Evolutionary conservation across 1,139 yeast genomes (phyloP).

Genomic region (Chernovozyma aurita): DNA sequence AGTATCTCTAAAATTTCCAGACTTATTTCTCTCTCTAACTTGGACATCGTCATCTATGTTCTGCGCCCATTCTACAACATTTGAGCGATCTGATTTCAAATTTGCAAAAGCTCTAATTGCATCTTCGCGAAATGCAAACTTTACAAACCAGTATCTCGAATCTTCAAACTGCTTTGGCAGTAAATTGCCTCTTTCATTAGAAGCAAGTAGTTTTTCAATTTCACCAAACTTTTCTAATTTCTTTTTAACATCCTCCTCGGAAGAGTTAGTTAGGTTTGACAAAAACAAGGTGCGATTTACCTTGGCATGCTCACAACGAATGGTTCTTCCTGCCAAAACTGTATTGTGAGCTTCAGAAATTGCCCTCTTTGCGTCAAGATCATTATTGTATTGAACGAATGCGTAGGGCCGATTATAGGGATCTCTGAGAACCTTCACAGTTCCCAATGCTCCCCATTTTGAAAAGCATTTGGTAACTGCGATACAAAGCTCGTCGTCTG

Average conservation of each 20-base stretch:
- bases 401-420: slow-evolving; percentile 86
- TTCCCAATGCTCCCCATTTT: slow-evolving; percentile 63
- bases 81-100: slow-evolving; percentile 47
- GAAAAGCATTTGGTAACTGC: slow-evolving; percentile 64
- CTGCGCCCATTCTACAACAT: slow-evolving; percentile 80
- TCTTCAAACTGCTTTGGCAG: slow-evolving; percentile 5
- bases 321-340: slow-evolving; percentile 63
- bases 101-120: slow-evolving; percentile 84
- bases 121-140: slow-evolving; percentile 82
- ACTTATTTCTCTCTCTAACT: background rate
- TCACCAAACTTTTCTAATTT: slow-evolving; percentile 60
- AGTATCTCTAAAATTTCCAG: background rate
- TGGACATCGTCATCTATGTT: slow-evolving; percentile 45
- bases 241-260: slow-evolving; percentile 29
- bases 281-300: slow-evolving; percentile 81
- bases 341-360: slow-evolving; percentile 67
- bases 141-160: slow-evolving; percentile 66
- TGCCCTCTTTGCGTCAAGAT: slow-evolving; percentile 67
- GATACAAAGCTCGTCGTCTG: slow-evolving; percentile 66
- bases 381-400: slow-evolving; percentile 79
- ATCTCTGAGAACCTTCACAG: slow-evolving; percentile 86
- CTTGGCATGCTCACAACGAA: slow-evolving; percentile 87
- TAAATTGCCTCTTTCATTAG: slow-evolving; percentile 24
- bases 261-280: slow-evolving; percentile 22
- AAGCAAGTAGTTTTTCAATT: slow-evolving; percentile 61